Base-by-base conservation (phyloP, 2,329 filamentous ascomycete species). In the Fusarium aywerte region DNA sequence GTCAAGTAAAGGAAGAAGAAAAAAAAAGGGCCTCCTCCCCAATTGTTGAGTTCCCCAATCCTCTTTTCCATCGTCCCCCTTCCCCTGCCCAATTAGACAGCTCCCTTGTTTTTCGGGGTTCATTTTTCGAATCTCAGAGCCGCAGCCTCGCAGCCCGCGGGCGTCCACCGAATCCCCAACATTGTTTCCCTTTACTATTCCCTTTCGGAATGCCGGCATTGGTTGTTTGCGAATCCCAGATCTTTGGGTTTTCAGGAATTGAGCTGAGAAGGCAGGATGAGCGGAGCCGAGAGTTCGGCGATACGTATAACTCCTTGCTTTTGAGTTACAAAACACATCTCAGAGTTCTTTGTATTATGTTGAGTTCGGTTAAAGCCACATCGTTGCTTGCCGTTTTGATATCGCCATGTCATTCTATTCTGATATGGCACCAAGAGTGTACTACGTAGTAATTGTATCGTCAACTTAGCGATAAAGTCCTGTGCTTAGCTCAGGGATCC, bases 21-120 rank as follows among this genome's bases (percentile, higher is more conserved):
- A 48, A 50, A 58, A 65, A 68, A 69, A 54, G 52, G 49, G 57
- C 18, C 44, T 65, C 69, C 71, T 67, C 73, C 73, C 73, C 73
- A 75, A 75, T 75, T 75, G 73, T 75, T 75, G 73, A 75, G 73
- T 72, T 67, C 60, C 67, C 60, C 70, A 70, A 70, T 66, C 69
- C 56, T 38, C 29, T 29, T 40, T 20, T 15, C 16, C 45, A 31
- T 18, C 8, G 27, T 27, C 27, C 42, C 38, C 56, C 21, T 43
- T 20, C 40, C 4, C 67, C 67, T n/a, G 21, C 13, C 71, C 73
- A 73, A 71, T 68, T 67, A 47, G 47, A 51, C 47, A 55, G 33
- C 27, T 58, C 55, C 40, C 40, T 54, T 49, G 18, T 42, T 25
- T 51, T 58, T 48, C 53, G 57, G 33, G 29, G 16, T 48, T 50